Percentiles rank a stretch among this genome's conserved stretches.
Conservation (phyloP, 2,329 filamentous ascomycete species). For the Rhynchosporium agropyri region DNA sequence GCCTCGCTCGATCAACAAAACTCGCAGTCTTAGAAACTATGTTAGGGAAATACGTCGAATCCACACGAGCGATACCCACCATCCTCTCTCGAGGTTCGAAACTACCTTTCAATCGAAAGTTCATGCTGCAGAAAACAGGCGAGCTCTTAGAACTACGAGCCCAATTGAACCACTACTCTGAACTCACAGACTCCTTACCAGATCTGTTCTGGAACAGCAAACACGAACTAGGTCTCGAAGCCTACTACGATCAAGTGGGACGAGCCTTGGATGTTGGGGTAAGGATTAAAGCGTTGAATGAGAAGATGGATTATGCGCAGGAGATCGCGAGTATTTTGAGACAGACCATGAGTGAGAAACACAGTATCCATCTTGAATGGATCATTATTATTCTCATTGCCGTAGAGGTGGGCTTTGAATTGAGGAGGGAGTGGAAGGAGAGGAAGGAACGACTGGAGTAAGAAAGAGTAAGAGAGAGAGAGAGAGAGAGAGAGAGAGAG, state of each 20-base stretch:
- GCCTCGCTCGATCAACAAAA: slow-evolving; percentile 89
- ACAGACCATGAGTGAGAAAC: slow-evolving; percentile 87
- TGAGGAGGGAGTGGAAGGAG: slow-evolving; percentile 56
- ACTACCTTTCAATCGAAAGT: slow-evolving; percentile 67
- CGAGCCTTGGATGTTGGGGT: slow-evolving; percentile 88
- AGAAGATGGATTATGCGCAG: slow-evolving; percentile 97
- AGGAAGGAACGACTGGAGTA: slow-evolving; percentile 27
- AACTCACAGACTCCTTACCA: slow-evolving; percentile 90
- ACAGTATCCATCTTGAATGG: slow-evolving; percentile 86
- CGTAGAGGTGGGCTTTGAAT: slow-evolving; percentile 87
- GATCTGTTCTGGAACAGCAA: slow-evolving; percentile 96
- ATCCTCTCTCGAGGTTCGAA: slow-evolving; percentile 70
- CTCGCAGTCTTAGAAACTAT: slow-evolving; percentile 87
- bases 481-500: slow-evolving; percentile 38
- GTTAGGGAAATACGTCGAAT: slow-evolving; percentile 82
- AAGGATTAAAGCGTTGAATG: slow-evolving; percentile 87
- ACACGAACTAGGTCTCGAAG: slow-evolving; percentile 86
- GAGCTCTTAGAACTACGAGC: slow-evolving; percentile 87
- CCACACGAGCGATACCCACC: slow-evolving; percentile 78
- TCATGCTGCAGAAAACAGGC: slow-evolving; percentile 91
- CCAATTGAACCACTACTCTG: slow-evolving; percentile 94
- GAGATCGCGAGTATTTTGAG: slow-evolving; percentile 90
- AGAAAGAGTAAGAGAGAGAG: slow-evolving; percentile 42
- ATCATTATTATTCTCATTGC: slow-evolving; percentile 94
- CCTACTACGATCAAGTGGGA: slow-evolving; percentile 93